Base-by-base conservation (phyloP, 1,284 basidiomycete species). In the Laetiporus sulphureus region DNA sequence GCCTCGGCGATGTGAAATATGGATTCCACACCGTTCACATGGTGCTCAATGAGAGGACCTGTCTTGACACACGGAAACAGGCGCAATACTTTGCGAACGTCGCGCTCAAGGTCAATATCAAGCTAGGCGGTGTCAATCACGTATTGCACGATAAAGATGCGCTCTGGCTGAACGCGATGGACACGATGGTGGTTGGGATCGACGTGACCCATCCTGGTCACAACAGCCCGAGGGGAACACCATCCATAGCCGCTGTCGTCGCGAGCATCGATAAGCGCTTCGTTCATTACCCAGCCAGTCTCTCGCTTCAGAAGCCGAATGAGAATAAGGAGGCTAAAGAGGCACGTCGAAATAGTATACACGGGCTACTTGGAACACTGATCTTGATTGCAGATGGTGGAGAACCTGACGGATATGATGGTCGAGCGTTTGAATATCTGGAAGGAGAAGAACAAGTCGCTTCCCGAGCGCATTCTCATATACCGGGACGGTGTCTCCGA, bases 21-120 rank as follows among this genome's bases (percentile, higher is more conserved):
- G 85, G 84, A 2, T 52, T 87, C n/a, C 76, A 77, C 34, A 84
- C 84, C 0, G 62, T 82, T n/a, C n/a, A n/a, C n/a, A n/a, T n/a
- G n/a, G n/a, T n/a, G n/a, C n/a, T n/a, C n/a, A n/a, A n/a, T n/a
- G n/a, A n/a, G n/a, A n/a, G n/a, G n/a, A n/a, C n/a, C n/a, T n/a
- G n/a, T n/a, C n/a, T n/a, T n/a, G n/a, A n/a, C n/a, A n/a, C n/a
- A n/a, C n/a, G 52, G 40, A 74, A 75, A 50, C 78, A 81, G 53
- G 78, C 82, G 42, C 82, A 86, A 50, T 89, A 88, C 59, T 75
- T 85, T 47, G 80, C 83, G 3, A 90, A 86, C 49, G 73, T 87
- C 15, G 77, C 77, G 1, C 46, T 63, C 18, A 66, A 67, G 59
- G 68, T 85, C 11, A 91, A 91, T 51, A 75, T 75, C 21, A 91